Evolutionary conservation across 129 eudicot species (phyloP), one percentile per base, ranked within the genome.

Genomic region (Flaveria ramosissima): DNA sequence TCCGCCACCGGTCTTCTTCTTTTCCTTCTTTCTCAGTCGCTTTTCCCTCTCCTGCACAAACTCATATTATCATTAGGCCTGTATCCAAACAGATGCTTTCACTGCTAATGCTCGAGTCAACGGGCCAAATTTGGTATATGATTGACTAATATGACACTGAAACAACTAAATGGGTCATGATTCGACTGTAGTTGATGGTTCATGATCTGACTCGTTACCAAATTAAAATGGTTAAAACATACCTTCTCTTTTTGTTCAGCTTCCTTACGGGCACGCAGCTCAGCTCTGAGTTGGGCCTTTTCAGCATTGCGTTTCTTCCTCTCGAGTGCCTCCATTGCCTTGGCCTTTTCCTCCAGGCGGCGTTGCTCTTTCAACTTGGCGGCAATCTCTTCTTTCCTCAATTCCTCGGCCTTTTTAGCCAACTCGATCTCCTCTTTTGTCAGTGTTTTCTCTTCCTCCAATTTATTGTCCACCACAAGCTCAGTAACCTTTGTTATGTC

Each of bases 281-380:
- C 89, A 16, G 97, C 97, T 82, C 90, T 91, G 42, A 83, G 21
- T 80, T 89, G 93, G 72, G 90, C 86, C 79, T 94, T 94, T 84
- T 91, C 95, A 14, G 97, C 92, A 63, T 53, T 78, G 45, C 92
- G 82, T 77, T 74, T 91, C 66, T 94, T 94, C 87, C 97, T 85
- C 74, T 94, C 97, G 2, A 86, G 79, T 56, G 99, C 99, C 81
- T 94, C 99, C 7, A 71, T 68, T 23, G 97, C 97, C 84, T 94
- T 94, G 1, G 86, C 93, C 61, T 83, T 85, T 79, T 84, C 99
- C 88, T 91, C 96, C 64, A 80, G 47, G 36, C 96, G 90, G 2
- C 82, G 86, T 73, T 87, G 85, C 74, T 91, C 98, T 85, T 86
- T 94, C 88, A 89, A 76, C 82, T 78, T 84, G 14, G 83, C 96